A percentile compares a stretch with the other conserved stretches of the same genome.
Conservation (phyloP, 1,284 basidiomycete genomes). For the Xerocomus alliaceus region DNA sequence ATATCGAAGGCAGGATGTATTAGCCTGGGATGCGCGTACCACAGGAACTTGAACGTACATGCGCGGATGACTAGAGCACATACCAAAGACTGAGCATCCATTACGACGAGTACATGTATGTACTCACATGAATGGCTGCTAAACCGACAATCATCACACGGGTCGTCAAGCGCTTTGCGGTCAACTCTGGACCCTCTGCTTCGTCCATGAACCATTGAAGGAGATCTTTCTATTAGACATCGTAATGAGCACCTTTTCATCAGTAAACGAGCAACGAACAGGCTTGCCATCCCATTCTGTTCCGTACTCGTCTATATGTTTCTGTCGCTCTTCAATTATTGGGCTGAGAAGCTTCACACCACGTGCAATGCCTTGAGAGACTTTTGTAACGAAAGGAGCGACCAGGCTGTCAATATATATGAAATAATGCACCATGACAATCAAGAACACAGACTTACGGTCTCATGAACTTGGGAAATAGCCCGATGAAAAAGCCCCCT, state of each 20-base stretch:
- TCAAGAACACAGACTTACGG: slow-evolving; percentile 39
- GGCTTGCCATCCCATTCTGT: slow-evolving; percentile 3
- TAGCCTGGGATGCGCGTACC: not conserved
- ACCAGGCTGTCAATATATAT: not conserved
- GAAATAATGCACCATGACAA: accelerated
- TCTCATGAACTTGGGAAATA: slow-evolving; percentile 48
- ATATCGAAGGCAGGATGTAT: not conserved
- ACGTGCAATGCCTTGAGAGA: not conserved
- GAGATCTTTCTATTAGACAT: slow-evolving; percentile 45
- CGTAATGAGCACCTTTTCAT: not conserved
- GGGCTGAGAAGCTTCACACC: slow-evolving; percentile 41
- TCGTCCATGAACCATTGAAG: slow-evolving; percentile 55
- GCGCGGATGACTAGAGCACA: slow-evolving; percentile 15
- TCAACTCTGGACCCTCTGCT: slow-evolving; percentile 40
- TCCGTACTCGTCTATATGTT: slow-evolving; percentile 41
- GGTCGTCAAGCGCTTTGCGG: slow-evolving; percentile 38
- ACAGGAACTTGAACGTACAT: slow-evolving; percentile 15
- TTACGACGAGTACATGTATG: slow-evolving; percentile 21
- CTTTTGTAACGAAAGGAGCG: not conserved
- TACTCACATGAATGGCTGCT: slow-evolving; percentile 29
- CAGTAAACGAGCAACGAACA: not conserved
- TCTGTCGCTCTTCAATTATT: slow-evolving; percentile 47
- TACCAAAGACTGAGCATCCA: not conserved
- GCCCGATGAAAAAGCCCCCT: slow-evolving; percentile 33
- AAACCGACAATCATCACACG: slow-evolving; percentile 47